Base-by-base conservation (phyloP, 441 rosid species). In the Bruguiera hainesii region DNA sequence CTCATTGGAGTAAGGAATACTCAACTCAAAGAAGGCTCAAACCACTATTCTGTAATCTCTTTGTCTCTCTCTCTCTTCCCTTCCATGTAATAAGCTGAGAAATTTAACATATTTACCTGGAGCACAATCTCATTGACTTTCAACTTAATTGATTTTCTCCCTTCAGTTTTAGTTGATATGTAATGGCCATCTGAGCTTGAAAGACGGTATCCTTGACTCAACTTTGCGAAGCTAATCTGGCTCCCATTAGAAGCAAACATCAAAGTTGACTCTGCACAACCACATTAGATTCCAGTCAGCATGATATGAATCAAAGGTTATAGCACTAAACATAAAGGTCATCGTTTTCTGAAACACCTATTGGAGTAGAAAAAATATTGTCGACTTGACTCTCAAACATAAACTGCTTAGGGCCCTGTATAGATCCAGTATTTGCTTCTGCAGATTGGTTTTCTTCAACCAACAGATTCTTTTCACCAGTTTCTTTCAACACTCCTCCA, bases 381-480 rank as follows among this genome's bases (percentile, higher is more conserved):
- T 96, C 98, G 23, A 96, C 89, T 84, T 88, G 97, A 56, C 91
- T 84, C 76, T 96, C 99, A 84, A 96, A 96, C 91, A 89, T 68
- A 80, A 91, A 89, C 71, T 84, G 90, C 63, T 83, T 52, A 57
- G 98, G 99, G 65, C 98, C 99, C 80, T 75, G 86, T 80, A 89
- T 78, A 63, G 91, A 82, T 52, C 84, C 79, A 76, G 67, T 77
- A 78, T 84, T 85, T 33, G 78, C 66, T 67, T 96, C 95, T 33
- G 73, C 81, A 64, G 88, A 67, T 72, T 84, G 87, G 57, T 75
- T 82, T 68, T 83, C 83, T 55, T 87, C 97, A 69, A 85, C 73
- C 71, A 85, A 83, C 74, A 84, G 82, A 70, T 85, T 82, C 70
- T 82, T 89, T 75, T 85, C 92, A 65, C 83, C 84, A 60, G 81